Evolutionary conservation across 2,329 filamentous ascomycete species (phyloP), one percentile per base, ranked within the genome.

Genomic region (Xylariaceae sp.): DNA sequence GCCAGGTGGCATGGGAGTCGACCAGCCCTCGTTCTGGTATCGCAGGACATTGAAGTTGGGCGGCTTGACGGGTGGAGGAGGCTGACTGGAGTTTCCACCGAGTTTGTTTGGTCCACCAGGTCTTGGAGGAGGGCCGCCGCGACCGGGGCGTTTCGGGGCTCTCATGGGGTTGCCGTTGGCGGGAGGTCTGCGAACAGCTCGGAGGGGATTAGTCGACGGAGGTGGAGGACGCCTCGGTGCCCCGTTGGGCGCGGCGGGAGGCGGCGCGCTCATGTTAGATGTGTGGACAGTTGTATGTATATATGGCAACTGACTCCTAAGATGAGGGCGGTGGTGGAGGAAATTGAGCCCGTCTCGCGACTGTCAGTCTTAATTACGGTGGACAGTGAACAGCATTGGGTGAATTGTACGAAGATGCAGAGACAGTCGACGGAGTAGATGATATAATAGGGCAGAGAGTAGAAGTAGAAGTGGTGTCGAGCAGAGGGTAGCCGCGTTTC

Each of bases 21-120:
- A 79, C 82, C 82, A 85, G 39, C 82, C 82, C 39, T 74, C 76
- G 59, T 78, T 74, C 54, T 72, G 67, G 49, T 66, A 66, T 42
- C 74, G 75, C 49, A 69, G 64, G 32, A 68, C 70, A 43, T 75
- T 73, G 19, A 73, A 70, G 38, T 61, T 27, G 22, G 22, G 69
- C 22, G 63, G 58, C 54, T 3, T 45, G 36, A 62, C 62, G 42
- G 38, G 58, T 55, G 32, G 55, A 52, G 54, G 58, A 54, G 27
- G 53, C 40, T 42, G 59, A 4, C 35, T 58, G 59, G 30, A 58
- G 51, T 18, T 60, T 59, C n/a, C 42, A 45, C 36, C 36, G 35
- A n/a, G 52, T 39, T 18, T 55, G 52, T 39, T 56, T 40, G 61
- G 58, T 43, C 68, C 17, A 60, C 67, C 27, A 43, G 59, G 48